Base-by-base conservation (phyloP, 257 asterid species). In the Anisodus acutangulus region DNA sequence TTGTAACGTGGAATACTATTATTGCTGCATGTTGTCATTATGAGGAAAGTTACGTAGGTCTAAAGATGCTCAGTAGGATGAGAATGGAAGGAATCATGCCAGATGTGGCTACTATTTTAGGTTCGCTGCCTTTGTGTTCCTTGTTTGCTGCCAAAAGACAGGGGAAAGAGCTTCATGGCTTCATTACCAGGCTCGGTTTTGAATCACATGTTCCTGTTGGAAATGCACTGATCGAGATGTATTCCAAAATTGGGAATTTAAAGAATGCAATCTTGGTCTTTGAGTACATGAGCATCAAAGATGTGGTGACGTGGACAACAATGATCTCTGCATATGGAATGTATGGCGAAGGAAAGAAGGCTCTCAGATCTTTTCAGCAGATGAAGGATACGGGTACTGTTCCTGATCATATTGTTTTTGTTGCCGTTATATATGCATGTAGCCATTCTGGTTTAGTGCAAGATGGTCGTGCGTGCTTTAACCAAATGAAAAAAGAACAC, bases 401-500 rank as follows among this genome's bases (percentile, higher is more conserved):
- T 31, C 35, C 35, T 1, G 35, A 31, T 31, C 35, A 31, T 31
- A 31, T 31, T 31, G 35, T 31, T 54, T 95, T 95, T 86, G 69
- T 94, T 87, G 90, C 97, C 15, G 59, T 94, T 59, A 86, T 95
- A 82, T 90, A 89, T 80, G 97, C 98, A 4, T 95, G 97, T 82
- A 94, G 98, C 88, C 98, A 94, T 88, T 92, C 98, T 53, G 93
- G 98, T 66, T 87, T 94, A 85, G 97, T 94, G 84, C 86, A 90
- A 88, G 97, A 94, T 31, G 35, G 35, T 31, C 35, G 35, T 31
- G 35, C 35, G 1, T 31, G 35, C 35, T 31, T 31, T 31, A 31
- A 31, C 35, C 35, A 31, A 31, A 31, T 31, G 35, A 31, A 31
- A 31, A 31, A 31, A 31, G 35, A 31, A 31, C 2, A 31, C 35